Percentiles rank a stretch among this genome's conserved stretches.
phyloP scores from a whole-genome alignment of 2,329 filamentous ascomycete species.

The Colletotrichum phormii region DNA sequence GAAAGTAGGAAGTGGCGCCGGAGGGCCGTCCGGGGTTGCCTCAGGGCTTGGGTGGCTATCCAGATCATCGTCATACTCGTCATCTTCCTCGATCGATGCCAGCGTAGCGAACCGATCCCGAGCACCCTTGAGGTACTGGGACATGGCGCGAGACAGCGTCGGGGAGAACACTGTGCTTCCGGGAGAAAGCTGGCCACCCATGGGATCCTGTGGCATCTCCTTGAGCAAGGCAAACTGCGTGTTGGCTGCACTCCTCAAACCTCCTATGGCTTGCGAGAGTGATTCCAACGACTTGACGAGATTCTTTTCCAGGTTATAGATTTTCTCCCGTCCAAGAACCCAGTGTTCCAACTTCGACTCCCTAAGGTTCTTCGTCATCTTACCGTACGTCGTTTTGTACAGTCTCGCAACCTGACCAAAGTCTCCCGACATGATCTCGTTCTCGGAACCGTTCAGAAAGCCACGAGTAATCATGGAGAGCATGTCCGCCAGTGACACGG shows the following conservation, averaged over 20 bases:
- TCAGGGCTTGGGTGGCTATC: constrained; percentile 57
- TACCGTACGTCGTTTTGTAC: constrained; percentile 75
- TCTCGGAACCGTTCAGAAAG: constrained; percentile 85
- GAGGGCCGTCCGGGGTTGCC: constrained; percentile 40
- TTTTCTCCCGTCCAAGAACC: constrained; percentile 79
- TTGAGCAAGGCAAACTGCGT: constrained; percentile 89
- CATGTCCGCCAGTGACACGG: constrained; percentile 83
- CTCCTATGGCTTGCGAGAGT: constrained; percentile 89
- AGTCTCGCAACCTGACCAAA: constrained; percentile 71
- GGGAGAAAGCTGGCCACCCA: constrained; percentile 47
- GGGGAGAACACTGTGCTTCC: constrained; percentile 45
- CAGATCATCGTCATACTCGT: constrained; percentile 52
- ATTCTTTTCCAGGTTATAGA: constrained; percentile 82
- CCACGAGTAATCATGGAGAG: constrained; percentile 83
- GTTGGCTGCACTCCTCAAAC: constrained; percentile 86
- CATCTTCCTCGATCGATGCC: constrained; percentile 73
- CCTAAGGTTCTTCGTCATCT: constrained; percentile 80
- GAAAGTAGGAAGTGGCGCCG: constrained; percentile 51
- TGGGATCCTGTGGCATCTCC: constrained; percentile 60
- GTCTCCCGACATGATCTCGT: constrained; percentile 75
- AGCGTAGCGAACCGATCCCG: constrained; percentile 60
- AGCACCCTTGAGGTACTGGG: constrained; percentile 51
- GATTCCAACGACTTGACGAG: constrained; percentile 87
- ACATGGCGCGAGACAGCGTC: constrained; percentile 42
- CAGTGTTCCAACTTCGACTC: constrained; percentile 94